Conservation (phyloP, 23 red algal genomes). For the Pyropia yezoensis region DNA sequence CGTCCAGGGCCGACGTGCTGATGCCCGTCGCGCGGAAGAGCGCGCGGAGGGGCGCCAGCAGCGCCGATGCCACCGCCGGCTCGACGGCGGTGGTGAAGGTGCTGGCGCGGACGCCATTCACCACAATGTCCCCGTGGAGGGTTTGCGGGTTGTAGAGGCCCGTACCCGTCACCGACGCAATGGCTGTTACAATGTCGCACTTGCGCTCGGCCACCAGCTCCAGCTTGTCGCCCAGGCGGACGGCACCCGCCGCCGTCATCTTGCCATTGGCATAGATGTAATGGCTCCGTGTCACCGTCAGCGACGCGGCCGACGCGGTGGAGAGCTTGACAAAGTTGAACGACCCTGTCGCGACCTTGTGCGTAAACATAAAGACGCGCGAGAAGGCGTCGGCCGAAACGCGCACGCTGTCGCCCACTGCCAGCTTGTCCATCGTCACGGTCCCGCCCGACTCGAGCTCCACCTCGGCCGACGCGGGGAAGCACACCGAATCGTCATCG, state of each 20-base stretch:
- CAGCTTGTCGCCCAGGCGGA: conserved; percentile 31
- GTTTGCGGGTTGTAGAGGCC: conserved; percentile 72
- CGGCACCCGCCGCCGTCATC: conserved; percentile 29
- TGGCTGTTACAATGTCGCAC: conserved; percentile 5
- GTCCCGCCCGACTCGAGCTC: background rate
- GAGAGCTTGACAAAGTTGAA: conserved; percentile 36
- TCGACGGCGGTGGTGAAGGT: conserved; percentile 37
- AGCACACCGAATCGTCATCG: conserved; percentile 19
- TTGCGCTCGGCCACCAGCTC: conserved; percentile 4
- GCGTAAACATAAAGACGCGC: conserved; percentile 63
- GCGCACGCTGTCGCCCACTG: background rate
- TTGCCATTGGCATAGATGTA: conserved; percentile 51
- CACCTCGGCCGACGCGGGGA: background rate
- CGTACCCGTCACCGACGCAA: conserved; percentile 12
- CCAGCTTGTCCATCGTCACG: conserved; percentile 2
- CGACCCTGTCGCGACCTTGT: conserved; percentile 18
- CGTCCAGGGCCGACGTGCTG: conserved; percentile 21
- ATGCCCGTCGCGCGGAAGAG: conserved; percentile 24
- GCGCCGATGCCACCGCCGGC: conserved; percentile 13
- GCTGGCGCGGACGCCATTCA: conserved; percentile 28
- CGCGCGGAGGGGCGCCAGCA: conserved; percentile 29
- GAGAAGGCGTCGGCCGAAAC: conserved; percentile 20
- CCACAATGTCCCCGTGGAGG: conserved; percentile 57
- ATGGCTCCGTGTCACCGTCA: conserved; percentile 33
- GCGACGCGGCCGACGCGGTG: conserved; percentile 9